Base-by-base conservation (phyloP, 306 rosid species). In the Acmispon strigosus region DNA sequence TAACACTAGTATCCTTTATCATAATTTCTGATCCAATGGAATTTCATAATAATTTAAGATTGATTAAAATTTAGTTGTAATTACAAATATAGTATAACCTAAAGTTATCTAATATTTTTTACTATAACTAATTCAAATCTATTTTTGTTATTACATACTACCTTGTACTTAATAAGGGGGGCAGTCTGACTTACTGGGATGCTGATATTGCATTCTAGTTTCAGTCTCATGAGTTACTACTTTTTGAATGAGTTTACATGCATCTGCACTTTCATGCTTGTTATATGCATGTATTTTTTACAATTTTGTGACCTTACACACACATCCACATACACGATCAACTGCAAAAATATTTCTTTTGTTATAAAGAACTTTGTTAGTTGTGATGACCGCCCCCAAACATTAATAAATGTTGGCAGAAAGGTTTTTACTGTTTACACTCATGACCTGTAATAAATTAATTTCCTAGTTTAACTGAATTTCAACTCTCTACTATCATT, bases 221-320 rank as follows among this genome's bases (percentile, higher is more conserved):
- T 55, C 17, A 6, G 18, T 52, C 19, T 64, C 18, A 9, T 11
- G 14, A 70, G 13, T 54, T 51, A 8, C 72, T 13, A 16, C 50
- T 24, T 61, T 69, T 47, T 61, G 3, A 22, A 52, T 51, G 52
- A 60, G 44, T 27, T 49, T n/a, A 27, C 20, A 12, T 37, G 70
- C 73, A 78, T 70, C 45, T 54, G 2, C n/a, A 62, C 9, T 44
- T 59, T 18, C 29, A 43, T 74, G 44, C 47, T 66, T 41, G 52
- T 61, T 73, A 3, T 53, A 62, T 73, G 66, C 5, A 72, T 66
- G 27, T 39, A 39, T 22, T 4, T 4, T 52, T 10, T 68, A 48
- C 32, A 24, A 45, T 68, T 44, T 49, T n/a, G 14, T 73, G 55
- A 51, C 41, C 8, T 4, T 18, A 22, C 67, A 45, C 75, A 49